phyloP scores from a whole-genome alignment of 331 rosid species.

The Prunus yedoensis region DNA sequence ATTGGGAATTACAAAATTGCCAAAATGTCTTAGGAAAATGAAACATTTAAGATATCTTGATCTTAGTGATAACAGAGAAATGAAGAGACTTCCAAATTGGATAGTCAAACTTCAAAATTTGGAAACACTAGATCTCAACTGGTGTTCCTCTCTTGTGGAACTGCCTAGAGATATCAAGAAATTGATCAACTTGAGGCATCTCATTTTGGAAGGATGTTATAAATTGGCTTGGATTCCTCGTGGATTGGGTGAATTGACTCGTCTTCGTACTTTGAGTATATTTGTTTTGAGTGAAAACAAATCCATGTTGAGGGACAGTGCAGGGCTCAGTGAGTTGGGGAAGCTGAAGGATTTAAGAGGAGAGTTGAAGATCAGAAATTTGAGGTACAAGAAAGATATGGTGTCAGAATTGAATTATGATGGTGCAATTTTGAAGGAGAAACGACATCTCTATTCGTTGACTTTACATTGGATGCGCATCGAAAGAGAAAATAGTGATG shows the following conservation, averaged over 20 bases:
- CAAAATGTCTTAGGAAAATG: background rate
- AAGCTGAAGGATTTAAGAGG: too few relatives aligned
- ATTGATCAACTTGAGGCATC: conserved; percentile 25
- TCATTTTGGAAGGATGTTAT: background rate
- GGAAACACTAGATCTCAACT: conserved; percentile 16
- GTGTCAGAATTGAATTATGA: too few relatives aligned
- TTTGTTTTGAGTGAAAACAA: background rate
- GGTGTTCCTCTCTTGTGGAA: fast-evolving
- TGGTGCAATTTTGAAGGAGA: too few relatives aligned
- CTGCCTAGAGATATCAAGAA: background rate
- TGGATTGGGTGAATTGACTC: conserved; percentile 27
- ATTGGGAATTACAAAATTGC: fast-evolving
- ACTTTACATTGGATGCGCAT: too few relatives aligned
- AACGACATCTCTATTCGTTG: too few relatives aligned
- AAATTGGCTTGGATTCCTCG: conserved; percentile 18
- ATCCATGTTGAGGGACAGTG: too few relatives aligned
- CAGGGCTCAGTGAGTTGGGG: too few relatives aligned
- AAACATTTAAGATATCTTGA: conserved; percentile 13
- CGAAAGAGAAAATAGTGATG: too few relatives aligned
- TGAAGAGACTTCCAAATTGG: conserved; percentile 24
- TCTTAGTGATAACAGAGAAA: conserved; percentile 6
- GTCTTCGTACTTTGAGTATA: background rate
- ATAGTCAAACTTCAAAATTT: conserved; percentile 28
- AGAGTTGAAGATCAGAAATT: too few relatives aligned
- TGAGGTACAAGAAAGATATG: too few relatives aligned